Base-by-base conservation (phyloP, 139 green algal species). In the Volvox reticuliferus region DNA sequence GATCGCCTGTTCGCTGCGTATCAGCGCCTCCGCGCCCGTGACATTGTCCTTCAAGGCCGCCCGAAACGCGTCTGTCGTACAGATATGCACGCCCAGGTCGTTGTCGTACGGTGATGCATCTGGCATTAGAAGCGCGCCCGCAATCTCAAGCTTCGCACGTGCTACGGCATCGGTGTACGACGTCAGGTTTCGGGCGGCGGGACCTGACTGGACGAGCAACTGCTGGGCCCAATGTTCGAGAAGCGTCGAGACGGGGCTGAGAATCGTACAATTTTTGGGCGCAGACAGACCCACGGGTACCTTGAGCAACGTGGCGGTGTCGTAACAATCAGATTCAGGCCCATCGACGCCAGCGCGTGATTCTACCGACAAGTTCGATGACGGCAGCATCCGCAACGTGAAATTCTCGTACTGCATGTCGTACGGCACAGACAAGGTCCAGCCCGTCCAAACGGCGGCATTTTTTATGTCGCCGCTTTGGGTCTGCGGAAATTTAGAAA, bases 201-300 rank as follows among this genome's bases (percentile, higher is more conserved):
- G 30, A 61, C 62, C 12, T 1, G 30, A 32, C 24, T 61, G 32
- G 30, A 82, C 17, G 28, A 89, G 28, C 44, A 33, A 21, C n/a
- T 55, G 44, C 44, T 73, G 33, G 1, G 85, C 33, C 85, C 85
- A 89, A 19, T 73, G n/a, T 37, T 73, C 32, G 69, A 89, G 85
- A 68, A 89, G 85, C 2, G 84, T 89, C 18, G 84, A 89, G 35
- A n/a, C 5, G 32, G 84, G 67, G 69, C 30, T 82, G 44, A 82
- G 68, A 30, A 82, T 71, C 13, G 18, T 73, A 69, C 69, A 89
- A 50, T 0, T 9, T 35, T 55, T 67, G 37, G 85, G 71, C n/a
- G 85, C 71, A 3, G 71, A 44, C 6, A 89, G 85, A 24, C 69
- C 71, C 26, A 89, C n/a, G 28, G 85, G 69, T 1, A 89, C 6